These are phyloP conservation scores for Eustoma russellianum DNA, from an alignment of 257 asterid species.

Conservation along the genomic window DNA sequence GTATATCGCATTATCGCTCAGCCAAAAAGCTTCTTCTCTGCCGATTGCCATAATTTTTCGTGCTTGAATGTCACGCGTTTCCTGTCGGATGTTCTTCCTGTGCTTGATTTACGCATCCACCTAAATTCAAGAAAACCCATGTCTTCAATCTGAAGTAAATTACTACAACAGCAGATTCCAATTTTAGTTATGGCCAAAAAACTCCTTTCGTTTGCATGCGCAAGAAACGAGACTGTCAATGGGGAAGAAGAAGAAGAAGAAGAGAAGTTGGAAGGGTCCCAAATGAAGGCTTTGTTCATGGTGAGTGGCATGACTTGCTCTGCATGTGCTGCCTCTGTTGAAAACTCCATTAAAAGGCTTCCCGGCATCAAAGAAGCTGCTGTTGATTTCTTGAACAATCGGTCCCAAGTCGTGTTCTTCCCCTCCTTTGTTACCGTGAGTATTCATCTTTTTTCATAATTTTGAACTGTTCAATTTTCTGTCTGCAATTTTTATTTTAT, in stretches of 20 bases:
- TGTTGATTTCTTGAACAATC: conserved; percentile 66
- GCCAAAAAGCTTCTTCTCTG: too few relatives aligned
- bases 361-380: conserved; percentile 73
- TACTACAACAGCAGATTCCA: too few relatives aligned
- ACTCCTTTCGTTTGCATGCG: conserved; percentile 26
- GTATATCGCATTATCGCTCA: too few relatives aligned
- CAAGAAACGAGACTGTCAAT: conserved; percentile 11
- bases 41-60: too few relatives aligned
- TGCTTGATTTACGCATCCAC: too few relatives aligned
- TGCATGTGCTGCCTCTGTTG: conserved; percentile 87
- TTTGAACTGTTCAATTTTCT: background rate
- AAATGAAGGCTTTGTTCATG: conserved; percentile 44
- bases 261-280: conserved; percentile 31
- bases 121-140: too few relatives aligned
- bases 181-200: conserved; percentile 16
- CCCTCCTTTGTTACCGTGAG: conserved; percentile 56
- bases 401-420: conserved; percentile 54
- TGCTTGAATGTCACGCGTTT: too few relatives aligned
- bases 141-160: too few relatives aligned
- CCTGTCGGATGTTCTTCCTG: too few relatives aligned
- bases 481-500: background rate
- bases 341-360: conserved; percentile 71
- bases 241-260: conserved; percentile 22
- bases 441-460: background rate
- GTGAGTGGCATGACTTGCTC: conserved; percentile 85